Base-by-base conservation (phyloP, 441 rosid species). In the Mallotus japonicus region DNA sequence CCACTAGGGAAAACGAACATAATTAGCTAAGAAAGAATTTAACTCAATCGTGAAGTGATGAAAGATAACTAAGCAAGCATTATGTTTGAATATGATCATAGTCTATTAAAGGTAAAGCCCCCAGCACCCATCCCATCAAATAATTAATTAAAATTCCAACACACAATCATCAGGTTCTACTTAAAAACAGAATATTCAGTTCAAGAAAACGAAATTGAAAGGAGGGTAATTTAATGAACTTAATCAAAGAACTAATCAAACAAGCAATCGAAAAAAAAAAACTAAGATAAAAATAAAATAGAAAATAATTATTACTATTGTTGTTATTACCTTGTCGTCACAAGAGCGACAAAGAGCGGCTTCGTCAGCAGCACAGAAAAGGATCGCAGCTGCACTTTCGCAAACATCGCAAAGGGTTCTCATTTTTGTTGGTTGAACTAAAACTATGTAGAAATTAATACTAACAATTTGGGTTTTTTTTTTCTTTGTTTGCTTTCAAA, bases 341-440 rank as follows among this genome's bases (percentile, higher is more conserved):
- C 98, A 93, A 65, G 93, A 65, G 70, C 83, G 86, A 86, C 98
- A 93, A 17, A 93, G 95, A 51, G 98, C 88, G 46, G 98, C 98
- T 84, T 91, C 98, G 65, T 93, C 98, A 59, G 93, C 96, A 46
- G 98, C 96, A 76, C 98, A 92, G 82, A 92, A 92, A 32, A 92
- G 81, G 69, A 86, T 85, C 19, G 98, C 98, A 32, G 98, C 95
- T 12, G 96, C 95, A 77, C 87, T 86, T 77, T 92, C 95, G 69
- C 98, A 92, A 5, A 82, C 95, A 63, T 90, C 98, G 67, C 97
- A 92, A 57, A 92, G 28, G 28, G n/a, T n/a, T n/a, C n/a, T n/a
- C n/a, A n/a, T n/a, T n/a, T n/a, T n/a, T n/a, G n/a, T n/a, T n/a
- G n/a, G n/a, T n/a, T n/a, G 40, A 34, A 34, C 40, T 34, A 34